Evolutionary conservation across 305 asterid genomes (phyloP).

Genomic region (Ajuga reptans): DNA sequence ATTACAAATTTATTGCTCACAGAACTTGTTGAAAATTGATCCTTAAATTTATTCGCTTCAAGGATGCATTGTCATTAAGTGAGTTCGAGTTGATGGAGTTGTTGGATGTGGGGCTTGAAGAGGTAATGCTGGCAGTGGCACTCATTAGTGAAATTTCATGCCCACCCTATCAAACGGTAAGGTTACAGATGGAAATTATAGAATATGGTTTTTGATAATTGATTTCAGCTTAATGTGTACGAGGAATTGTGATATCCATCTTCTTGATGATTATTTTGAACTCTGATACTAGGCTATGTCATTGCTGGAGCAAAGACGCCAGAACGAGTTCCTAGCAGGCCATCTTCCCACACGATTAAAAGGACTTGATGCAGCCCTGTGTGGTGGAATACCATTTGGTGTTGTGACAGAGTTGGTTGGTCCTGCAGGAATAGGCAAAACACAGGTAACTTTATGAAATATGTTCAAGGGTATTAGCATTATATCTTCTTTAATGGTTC

Average conservation of each 20-base stretch:
- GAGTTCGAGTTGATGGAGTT: slow-evolving; percentile 84
- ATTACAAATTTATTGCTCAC: background rate
- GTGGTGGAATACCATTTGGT: slow-evolving; percentile 89
- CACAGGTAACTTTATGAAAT: slow-evolving; percentile 43
- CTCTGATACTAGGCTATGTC: slow-evolving; percentile 47
- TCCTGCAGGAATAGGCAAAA: slow-evolving; percentile 93
- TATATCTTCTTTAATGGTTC: slow-evolving; percentile 10
- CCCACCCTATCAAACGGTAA: slow-evolving; percentile 72
- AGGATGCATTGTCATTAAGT: slow-evolving; percentile 68
- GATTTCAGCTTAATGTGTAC: background rate
- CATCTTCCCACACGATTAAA: slow-evolving; percentile 71
- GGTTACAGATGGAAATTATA: slow-evolving; percentile 4
- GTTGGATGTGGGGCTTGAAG: slow-evolving; percentile 64
- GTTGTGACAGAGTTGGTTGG: slow-evolving; percentile 83
- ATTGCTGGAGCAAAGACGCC: slow-evolving; percentile 49
- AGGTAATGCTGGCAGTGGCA: slow-evolving; percentile 45
- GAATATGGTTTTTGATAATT: slow-evolving; percentile 12
- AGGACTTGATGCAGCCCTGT: slow-evolving; percentile 70
- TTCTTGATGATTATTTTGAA: slow-evolving; percentile 11
- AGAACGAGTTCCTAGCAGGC: slow-evolving; percentile 59
- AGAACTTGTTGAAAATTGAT: background rate
- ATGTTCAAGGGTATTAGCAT: background rate
- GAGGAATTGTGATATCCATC: background rate
- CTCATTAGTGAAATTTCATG: slow-evolving; percentile 67
- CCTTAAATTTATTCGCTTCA: slow-evolving; percentile 19